These are phyloP conservation scores for Arthrocladium fulminans DNA, from an alignment of 2,329 filamentous ascomycete species.

Conservation along the genomic window DNA sequence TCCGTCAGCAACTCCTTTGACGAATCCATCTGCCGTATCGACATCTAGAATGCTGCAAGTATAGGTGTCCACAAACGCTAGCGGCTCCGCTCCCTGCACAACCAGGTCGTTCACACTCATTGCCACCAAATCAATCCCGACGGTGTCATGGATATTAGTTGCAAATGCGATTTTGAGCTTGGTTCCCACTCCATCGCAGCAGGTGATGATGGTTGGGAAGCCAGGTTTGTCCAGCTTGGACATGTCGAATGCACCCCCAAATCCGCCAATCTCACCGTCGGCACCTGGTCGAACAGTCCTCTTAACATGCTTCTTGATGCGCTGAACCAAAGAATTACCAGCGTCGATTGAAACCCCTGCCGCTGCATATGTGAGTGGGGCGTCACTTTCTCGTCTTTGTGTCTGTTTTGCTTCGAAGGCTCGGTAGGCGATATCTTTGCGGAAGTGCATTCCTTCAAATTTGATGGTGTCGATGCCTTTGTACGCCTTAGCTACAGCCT, in stretches of 20 bases:
- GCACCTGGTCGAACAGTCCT: constrained; percentile 78
- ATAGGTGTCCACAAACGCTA: constrained; percentile 98
- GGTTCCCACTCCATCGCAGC: constrained; percentile 92
- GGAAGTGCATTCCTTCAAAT: constrained; percentile 83
- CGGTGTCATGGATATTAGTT: constrained; percentile 82
- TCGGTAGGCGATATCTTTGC: constrained; percentile 83
- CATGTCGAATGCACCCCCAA: constrained; percentile 72
- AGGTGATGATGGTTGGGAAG: constrained; percentile 81
- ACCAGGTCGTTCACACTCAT: constrained; percentile 99
- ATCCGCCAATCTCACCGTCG: constrained; percentile 89
- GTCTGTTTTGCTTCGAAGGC: constrained; percentile 30
- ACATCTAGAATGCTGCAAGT: constrained; percentile 83
- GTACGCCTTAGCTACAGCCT: constrained; percentile 83
- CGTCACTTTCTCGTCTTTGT: constrained; percentile 13
- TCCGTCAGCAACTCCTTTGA: constrained; percentile 79
- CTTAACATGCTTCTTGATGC: constrained; percentile 82
- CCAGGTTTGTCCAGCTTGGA: constrained; percentile 56
- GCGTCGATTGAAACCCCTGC: constrained; percentile 92
- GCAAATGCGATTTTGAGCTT: constrained; percentile 94
- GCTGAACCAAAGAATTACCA: constrained; percentile 83
- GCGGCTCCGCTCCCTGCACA: constrained; percentile 86
- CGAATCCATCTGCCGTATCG: constrained; percentile 69
- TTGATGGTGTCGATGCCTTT: constrained; percentile 67
- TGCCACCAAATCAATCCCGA: constrained; percentile 92
- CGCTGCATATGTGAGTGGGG: constrained; percentile 71